Evolutionary conservation across 2,329 filamentous ascomycete genomes (phyloP).

Genomic region (Fusarium camptoceras): DNA sequence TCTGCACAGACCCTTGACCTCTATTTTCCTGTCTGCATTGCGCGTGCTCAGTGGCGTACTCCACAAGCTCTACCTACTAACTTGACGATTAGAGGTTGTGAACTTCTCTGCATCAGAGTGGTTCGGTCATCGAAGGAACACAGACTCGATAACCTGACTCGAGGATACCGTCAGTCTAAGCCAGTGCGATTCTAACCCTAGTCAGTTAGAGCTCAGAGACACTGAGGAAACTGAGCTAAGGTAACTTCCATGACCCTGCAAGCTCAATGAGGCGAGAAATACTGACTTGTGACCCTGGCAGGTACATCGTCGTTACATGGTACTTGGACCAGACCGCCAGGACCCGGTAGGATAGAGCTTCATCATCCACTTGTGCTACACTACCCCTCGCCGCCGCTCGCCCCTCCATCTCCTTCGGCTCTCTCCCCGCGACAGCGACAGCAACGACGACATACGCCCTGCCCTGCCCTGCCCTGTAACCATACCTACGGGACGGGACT

Average conservation of each 20-base stretch:
- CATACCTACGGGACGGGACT: slow-evolving; percentile 19
- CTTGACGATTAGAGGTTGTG: slow-evolving; percentile 2
- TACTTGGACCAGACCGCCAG: slow-evolving; percentile 2
- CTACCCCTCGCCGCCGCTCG: slow-evolving; percentile 14
- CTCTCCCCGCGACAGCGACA: slow-evolving; percentile 16
- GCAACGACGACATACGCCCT: slow-evolving; percentile 8
- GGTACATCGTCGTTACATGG: neutral
- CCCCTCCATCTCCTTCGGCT: slow-evolving; percentile 11
- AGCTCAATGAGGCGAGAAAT: slow-evolving; percentile 9
- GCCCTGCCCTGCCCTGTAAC: slow-evolving; percentile 27
- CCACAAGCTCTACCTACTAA: slow-evolving; percentile 24
- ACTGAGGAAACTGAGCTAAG: slow-evolving; percentile 17
- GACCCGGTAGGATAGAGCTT: slow-evolving; percentile 1
- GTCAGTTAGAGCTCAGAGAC: slow-evolving; percentile 6
- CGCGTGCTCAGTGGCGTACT: slow-evolving; percentile 42
- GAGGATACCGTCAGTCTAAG: slow-evolving; percentile 1
- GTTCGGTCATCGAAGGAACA: slow-evolving; percentile 27
- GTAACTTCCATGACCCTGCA: slow-evolving; percentile 21
- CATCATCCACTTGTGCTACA: slow-evolving; percentile 7
- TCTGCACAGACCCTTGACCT: slow-evolving; percentile 40
- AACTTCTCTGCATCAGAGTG: slow-evolving; percentile 15
- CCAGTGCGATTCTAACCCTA: neutral
- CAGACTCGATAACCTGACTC: slow-evolving; percentile 11
- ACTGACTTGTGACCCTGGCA: slow-evolving; percentile 5
- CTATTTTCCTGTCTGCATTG: slow-evolving; percentile 29